Conservation (phyloP, 1,284 basidiomycete species). For the Pseudozyma sp. region DNA sequence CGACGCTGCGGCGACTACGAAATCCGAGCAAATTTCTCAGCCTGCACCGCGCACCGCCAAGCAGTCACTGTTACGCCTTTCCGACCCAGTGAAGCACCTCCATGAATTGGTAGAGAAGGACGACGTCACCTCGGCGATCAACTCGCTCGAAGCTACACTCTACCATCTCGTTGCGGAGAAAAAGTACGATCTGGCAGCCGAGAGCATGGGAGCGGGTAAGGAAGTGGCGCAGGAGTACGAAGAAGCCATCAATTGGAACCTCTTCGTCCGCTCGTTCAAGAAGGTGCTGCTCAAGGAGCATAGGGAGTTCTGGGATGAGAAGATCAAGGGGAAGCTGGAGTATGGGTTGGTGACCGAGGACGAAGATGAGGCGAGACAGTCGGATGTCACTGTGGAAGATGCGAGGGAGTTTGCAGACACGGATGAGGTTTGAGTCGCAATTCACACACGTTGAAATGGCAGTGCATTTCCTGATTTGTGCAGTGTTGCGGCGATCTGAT, state of each 20-base stretch:
- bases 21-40: conserved; percentile 5
- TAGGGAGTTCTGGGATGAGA: conserved; percentile 31
- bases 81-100: conserved; percentile 41
- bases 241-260: conserved; percentile 50
- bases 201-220: conserved; percentile 32
- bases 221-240: conserved; percentile 44
- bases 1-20: conserved; percentile 1
- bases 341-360: conserved; percentile 38
- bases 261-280: conserved; percentile 34
- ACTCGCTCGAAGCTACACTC: conserved; percentile 45
- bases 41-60: not conserved
- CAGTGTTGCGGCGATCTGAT: not conserved
- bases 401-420: conserved; percentile 45
- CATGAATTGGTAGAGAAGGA: conserved; percentile 39
- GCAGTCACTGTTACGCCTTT: conserved; percentile 8
- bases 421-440: conserved; percentile 22
- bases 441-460: not conserved
- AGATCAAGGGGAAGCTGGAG: conserved; percentile 27
- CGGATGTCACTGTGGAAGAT: conserved; percentile 33
- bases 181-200: conserved; percentile 19
- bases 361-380: conserved; percentile 46
- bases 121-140: conserved; percentile 43
- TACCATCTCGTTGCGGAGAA: conserved; percentile 24
- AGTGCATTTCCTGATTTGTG: too few species aligned
- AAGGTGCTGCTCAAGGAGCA: conserved; percentile 24